phyloP scores from a whole-genome alignment of 2,329 filamentous ascomycete species.

The Cercospora sesami region DNA sequence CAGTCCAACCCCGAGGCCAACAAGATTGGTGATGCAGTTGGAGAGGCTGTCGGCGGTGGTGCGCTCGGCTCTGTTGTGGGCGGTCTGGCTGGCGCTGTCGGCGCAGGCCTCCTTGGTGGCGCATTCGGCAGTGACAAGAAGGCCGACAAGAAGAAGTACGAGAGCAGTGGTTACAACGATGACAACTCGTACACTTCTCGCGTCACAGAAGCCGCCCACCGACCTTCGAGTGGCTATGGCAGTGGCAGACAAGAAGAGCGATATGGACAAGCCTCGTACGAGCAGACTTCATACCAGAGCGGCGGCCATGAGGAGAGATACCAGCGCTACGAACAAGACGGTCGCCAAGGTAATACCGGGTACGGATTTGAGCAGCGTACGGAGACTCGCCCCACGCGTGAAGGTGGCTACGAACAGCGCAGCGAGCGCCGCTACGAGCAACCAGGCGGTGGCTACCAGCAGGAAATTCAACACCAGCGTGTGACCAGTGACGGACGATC shows the following conservation, averaged over 20 bases:
- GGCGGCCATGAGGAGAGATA: conserved; percentile 63
- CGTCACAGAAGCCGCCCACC: conserved; percentile 62
- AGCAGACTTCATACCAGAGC: conserved; percentile 58
- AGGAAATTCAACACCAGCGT: conserved; percentile 40
- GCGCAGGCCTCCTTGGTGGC: conserved; percentile 64
- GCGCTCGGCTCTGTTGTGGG: conserved; percentile 70
- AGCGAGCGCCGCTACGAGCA: conserved; percentile 56
- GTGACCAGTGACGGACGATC: conserved; percentile 32
- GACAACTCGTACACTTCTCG: conserved; percentile 64
- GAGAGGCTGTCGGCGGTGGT: conserved; percentile 63
- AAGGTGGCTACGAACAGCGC: conserved; percentile 60
- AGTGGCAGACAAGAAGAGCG: conserved; percentile 37
- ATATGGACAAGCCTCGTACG: conserved; percentile 63
- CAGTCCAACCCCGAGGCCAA: conserved; percentile 26
- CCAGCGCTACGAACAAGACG: conserved; percentile 59
- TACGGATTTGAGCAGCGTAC: conserved; percentile 62
- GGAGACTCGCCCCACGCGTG: conserved; percentile 54
- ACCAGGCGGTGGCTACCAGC: conserved; percentile 44
- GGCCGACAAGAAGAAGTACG: conserved; percentile 55
- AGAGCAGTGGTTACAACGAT: conserved; percentile 56
- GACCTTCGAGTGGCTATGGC: conserved; percentile 26
- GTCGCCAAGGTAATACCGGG: conserved; percentile 43
- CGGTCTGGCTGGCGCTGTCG: conserved; percentile 60
- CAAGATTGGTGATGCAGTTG: conserved; percentile 54
- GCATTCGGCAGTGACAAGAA: conserved; percentile 53